Percentiles rank a stretch among this genome's conserved stretches.
Conservation (phyloP, 768 basidiomycete genomes). For the Agrocybe pediades region DNA sequence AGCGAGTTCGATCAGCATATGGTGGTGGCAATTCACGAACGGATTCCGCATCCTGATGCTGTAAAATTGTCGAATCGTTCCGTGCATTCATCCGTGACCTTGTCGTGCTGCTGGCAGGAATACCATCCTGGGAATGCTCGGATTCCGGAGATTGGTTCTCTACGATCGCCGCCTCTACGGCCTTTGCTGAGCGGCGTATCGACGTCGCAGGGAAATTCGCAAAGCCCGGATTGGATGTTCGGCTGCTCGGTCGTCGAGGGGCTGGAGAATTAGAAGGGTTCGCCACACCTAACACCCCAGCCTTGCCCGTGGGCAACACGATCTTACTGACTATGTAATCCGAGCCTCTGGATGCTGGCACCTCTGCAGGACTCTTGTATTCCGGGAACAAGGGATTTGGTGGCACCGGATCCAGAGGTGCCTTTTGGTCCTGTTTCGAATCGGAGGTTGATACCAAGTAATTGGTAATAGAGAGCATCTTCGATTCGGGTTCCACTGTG, state of each 20-base stretch:
- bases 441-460: background rate
- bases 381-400: background rate
- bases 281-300: background rate
- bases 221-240: constrained; percentile 3
- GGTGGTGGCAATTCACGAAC: constrained; percentile 15
- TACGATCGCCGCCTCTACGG: background rate
- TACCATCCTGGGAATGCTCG: background rate
- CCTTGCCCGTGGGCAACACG: background rate
- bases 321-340: background rate
- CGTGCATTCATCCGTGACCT: background rate
- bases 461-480: constrained; percentile 6
- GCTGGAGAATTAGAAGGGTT: background rate
- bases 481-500: background rate
- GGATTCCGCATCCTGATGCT: constrained; percentile 11
- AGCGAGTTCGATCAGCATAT: constrained; percentile 6
- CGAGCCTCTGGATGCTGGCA: background rate
- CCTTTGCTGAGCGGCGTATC: constrained; percentile 9
- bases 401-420: background rate
- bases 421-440: background rate
- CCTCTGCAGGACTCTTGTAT: background rate
- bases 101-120: background rate
- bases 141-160: background rate
- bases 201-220: constrained; percentile 10
- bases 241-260: background rate
- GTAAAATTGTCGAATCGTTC: constrained; percentile 2